Evolutionary conservation across 108 stramenopile genomes (phyloP).

Genomic region (Pelagomonas calceolata): DNA sequence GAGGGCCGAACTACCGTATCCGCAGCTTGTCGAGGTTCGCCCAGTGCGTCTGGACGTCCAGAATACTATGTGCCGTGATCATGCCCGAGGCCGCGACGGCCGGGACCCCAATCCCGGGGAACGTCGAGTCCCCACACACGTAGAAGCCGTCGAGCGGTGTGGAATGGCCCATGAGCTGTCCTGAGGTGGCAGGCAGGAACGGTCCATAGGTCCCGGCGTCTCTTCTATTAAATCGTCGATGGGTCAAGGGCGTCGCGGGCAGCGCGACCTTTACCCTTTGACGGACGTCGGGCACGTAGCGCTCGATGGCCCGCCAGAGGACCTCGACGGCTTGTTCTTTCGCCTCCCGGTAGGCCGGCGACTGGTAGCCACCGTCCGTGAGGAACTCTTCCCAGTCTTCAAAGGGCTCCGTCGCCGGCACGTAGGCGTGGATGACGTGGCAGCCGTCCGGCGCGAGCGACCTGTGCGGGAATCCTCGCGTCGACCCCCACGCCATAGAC

Average conservation of each 20-base stretch:
- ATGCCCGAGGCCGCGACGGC: conserved; percentile 65
- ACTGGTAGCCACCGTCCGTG: conserved; percentile 38
- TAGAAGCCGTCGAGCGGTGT: conserved; percentile 41
- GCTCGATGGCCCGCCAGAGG: conserved; percentile 80
- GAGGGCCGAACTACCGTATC: too few species aligned
- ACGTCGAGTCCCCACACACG: conserved; percentile 50
- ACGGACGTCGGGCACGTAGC: conserved; percentile 68
- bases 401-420: conserved; percentile 73
- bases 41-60: conserved; percentile 41
- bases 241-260: conserved; percentile 73
- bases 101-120: conserved; percentile 73
- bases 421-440: conserved; percentile 83
- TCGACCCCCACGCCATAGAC: too few species aligned
- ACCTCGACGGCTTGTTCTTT: conserved; percentile 73
- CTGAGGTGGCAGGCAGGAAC: conserved; percentile 38
- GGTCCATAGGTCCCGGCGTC: conserved; percentile 51
- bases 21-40: conserved; percentile 44
- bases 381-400: conserved; percentile 75
- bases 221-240: conserved; percentile 72
- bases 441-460: conserved; percentile 71
- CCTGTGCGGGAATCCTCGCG: too few species aligned
- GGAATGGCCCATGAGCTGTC: conserved; percentile 49
- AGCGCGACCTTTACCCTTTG: conserved; percentile 18
- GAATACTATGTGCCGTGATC: conserved; percentile 46
- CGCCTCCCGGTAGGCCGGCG: conserved; percentile 53